Percentiles rank a stretch among this genome's conserved stretches.
These are phyloP conservation scores for Aspergillus aculeatus DNA, from an alignment of 2,329 filamentous ascomycete genomes.

Conservation along the genomic window DNA sequence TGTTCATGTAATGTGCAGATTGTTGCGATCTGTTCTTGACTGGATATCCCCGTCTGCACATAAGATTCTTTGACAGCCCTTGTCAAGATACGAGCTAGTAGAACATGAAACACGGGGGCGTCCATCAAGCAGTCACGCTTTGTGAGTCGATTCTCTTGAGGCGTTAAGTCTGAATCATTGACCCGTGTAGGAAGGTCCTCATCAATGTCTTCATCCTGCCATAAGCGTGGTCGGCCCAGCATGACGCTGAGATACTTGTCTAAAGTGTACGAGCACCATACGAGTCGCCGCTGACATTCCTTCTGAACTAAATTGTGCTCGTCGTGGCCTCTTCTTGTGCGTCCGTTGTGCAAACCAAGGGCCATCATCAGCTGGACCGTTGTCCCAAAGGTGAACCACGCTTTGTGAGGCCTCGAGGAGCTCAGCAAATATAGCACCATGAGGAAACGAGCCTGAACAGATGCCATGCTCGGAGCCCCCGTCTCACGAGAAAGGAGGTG, in stretches of 20 bases:
- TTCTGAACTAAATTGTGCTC: constrained; percentile 16
- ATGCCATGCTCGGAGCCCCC: constrained; percentile 20
- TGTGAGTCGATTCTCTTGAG: background rate
- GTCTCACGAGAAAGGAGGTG: constrained; percentile 18
- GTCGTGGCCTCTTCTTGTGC: background rate
- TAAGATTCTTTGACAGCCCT: constrained; percentile 23
- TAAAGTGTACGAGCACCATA: constrained; percentile 42
- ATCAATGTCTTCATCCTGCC: constrained; percentile 61
- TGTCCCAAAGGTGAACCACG: constrained; percentile 40
- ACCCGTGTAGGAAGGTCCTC: constrained; percentile 49
- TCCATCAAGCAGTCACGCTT: constrained; percentile 26
- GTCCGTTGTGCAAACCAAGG: constrained; percentile 36
- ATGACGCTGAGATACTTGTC: constrained; percentile 56
- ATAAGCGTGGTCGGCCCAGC: constrained; percentile 56
- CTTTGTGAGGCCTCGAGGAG: constrained; percentile 37
- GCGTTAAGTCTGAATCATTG: constrained; percentile 20
- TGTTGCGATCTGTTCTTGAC: constrained; percentile 11
- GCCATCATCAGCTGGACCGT: constrained; percentile 38
- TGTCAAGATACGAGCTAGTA: constrained; percentile 20
- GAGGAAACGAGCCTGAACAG: constrained; percentile 24
- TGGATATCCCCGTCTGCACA: constrained; percentile 15
- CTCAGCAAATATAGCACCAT: constrained; percentile 37
- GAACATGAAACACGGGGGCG: constrained; percentile 22
- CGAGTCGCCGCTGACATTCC: constrained; percentile 37
- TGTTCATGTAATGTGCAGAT: constrained; percentile 11